A percentile compares a stretch with the other conserved stretches of the same genome.
phyloP scores from a whole-genome alignment of 1,139 yeast species.

The Sugiyamaella castrensis region DNA sequence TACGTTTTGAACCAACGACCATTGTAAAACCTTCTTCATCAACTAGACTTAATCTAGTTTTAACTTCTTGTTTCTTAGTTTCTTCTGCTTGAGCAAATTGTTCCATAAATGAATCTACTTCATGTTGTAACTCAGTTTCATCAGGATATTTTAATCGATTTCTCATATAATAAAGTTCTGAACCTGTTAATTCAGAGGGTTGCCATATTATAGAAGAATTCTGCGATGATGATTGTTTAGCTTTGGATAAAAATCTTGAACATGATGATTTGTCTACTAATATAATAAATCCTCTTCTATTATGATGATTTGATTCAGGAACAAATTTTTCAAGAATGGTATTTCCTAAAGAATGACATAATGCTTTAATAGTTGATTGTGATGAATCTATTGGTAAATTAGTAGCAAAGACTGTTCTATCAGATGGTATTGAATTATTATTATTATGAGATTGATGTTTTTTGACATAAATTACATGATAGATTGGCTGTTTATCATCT shows the following conservation, averaged over 20 bases:
- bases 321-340: conserved; percentile 52
- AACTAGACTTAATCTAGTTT: conserved; percentile 45
- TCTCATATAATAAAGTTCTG: conserved; percentile 38
- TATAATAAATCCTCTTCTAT: conserved; percentile 54
- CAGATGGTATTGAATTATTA: conserved; percentile 41
- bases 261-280: conserved; percentile 76
- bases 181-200: conserved; percentile 14
- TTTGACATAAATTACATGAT: conserved; percentile 33
- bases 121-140: conserved; percentile 45
- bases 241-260: conserved; percentile 59
- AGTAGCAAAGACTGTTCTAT: conserved; percentile 62
- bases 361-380: conserved; percentile 50
- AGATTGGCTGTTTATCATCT: conserved; percentile 21
- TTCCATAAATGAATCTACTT: conserved; percentile 58
- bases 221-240: conserved; percentile 38
- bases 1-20: conserved; percentile 83
- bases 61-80: conserved; percentile 55
- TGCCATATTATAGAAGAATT: conserved; percentile 18
- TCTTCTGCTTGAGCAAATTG: conserved; percentile 73
- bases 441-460: conserved; percentile 30
- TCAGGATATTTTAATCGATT: conserved; percentile 43
- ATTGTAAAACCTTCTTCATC: conserved; percentile 94
- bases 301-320: conserved; percentile 32
- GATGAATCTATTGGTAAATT: conserved; percentile 70
- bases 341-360: conserved; percentile 58